Evolutionary conservation across 2,329 filamentous ascomycete species (phyloP), one percentile per base, ranked within the genome.

Genomic region (Capronia americana): DNA sequence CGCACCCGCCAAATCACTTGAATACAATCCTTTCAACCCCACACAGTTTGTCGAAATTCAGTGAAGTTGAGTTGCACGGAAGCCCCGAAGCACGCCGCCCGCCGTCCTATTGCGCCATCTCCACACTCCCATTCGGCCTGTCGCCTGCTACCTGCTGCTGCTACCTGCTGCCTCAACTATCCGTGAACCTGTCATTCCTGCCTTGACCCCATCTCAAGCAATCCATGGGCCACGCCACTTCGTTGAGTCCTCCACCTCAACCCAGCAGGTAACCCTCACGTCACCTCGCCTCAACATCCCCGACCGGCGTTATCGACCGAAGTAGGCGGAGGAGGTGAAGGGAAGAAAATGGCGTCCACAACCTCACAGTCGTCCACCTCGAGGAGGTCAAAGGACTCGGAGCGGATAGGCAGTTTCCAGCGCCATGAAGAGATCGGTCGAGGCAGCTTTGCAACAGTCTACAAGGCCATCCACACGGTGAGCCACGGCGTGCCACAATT

Each of bases 381-480:
- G 44, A 78, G 77, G 73, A 77, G 78, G 73, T 77, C 79, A 56
- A 77, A 76, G 59, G 76, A 70, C 57, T 64, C 67, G 69, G 75
- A 67, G 61, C 69, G 68, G 70, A 74, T 70, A 63, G 73, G 66
- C 65, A 74, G 93, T 72, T 97, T 96, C 79, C 86, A 87, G 74
- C 89, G 94, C 75, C 87, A 93, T 73, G 89, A 91, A 73, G 92
- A 97, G 81, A 97, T 98, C 77, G 95, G 95, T 70, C 95, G 95
- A 81, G 95, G 95, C 69, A 98, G 95, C 82, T 99, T 98, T 83
- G 95, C 95, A 71, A 93, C 93, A 72, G 95, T 99, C 72, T 98
- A 95, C 78, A 88, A 91, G 77, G 93, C 92, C 70, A 88, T 89
- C 73, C 92, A 96, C 80, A 90, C 90, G 81, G 93, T 96, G 82